A percentile compares a stretch with the other conserved stretches of the same genome.
These are phyloP conservation scores for Linnemannia hyalina DNA, from an alignment of 192 early-diverging fungal genomes.

Conservation along the genomic window DNA sequence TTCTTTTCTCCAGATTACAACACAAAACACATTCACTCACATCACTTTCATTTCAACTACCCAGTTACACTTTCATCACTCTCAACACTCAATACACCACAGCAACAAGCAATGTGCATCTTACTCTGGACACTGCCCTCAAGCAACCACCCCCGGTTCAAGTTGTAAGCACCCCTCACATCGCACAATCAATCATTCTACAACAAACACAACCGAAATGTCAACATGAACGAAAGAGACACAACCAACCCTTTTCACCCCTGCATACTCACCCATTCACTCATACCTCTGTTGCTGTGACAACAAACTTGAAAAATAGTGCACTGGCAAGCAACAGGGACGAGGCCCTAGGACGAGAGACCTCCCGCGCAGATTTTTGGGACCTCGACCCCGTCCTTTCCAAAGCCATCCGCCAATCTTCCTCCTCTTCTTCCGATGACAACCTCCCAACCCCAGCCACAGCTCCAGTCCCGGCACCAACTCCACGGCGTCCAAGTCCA, in stretches of 20 bases:
- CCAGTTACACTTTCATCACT: background rate
- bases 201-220: background rate
- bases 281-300: background rate
- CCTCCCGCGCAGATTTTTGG: conserved; percentile 61
- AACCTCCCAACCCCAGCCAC: background rate
- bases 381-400: conserved; percentile 23
- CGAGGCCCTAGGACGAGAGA: conserved; percentile 57
- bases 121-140: conserved; percentile 50
- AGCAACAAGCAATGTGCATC: conserved; percentile 43
- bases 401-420: background rate
- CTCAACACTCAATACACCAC: background rate
- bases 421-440: background rate
- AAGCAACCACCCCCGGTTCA: conserved; percentile 54
- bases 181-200: background rate
- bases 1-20: no score
- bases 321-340: conserved; percentile 65
- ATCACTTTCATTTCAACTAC: no score
- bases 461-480: background rate
- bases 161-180: conserved; percentile 16
- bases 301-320: conserved; percentile 24
- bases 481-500: background rate
- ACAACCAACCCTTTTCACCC: background rate
- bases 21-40: background rate
- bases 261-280: background rate
- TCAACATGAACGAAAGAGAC: background rate